Conservation (phyloP, 352 stramenopile genomes). For the Pythium phragmiticola region DNA sequence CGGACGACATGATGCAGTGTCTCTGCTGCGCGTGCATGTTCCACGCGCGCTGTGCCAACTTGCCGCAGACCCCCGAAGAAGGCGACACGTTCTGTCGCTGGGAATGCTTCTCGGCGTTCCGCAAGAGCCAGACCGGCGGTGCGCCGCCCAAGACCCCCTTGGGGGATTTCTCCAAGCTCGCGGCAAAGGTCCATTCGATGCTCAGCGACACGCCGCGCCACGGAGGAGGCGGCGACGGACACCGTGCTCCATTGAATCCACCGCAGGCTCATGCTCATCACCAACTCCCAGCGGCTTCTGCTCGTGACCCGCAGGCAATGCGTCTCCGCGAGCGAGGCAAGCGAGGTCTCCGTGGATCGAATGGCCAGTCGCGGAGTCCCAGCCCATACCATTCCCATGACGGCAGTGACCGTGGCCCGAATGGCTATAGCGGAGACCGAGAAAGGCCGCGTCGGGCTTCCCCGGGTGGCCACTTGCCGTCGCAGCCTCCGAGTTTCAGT, state of each 20-base stretch:
- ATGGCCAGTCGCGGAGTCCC: constrained; percentile 21
- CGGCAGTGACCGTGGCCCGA: background rate
- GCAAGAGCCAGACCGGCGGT: constrained; percentile 29
- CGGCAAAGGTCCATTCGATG: constrained; percentile 21
- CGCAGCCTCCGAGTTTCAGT: background rate
- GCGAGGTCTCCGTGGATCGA: background rate
- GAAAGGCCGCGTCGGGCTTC: constrained; percentile 7
- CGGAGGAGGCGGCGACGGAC: background rate
- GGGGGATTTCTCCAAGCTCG: constrained; percentile 23
- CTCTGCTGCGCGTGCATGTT: constrained; percentile 51
- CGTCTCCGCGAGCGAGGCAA: constrained; percentile 12
- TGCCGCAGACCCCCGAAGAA: constrained; percentile 60
- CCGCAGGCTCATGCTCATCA: background rate
- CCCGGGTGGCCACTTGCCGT: background rate
- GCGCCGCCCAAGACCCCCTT: constrained; percentile 15
- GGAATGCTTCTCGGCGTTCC: constrained; percentile 55
- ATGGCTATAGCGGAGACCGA: constrained; percentile 15
- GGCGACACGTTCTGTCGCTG: constrained; percentile 69
- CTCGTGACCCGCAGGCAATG: background rate
- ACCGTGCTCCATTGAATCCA: no score
- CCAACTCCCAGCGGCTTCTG: background rate
- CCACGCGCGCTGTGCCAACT: constrained; percentile 62
- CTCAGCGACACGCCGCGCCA: constrained; percentile 15
- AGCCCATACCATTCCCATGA: constrained; percentile 18
- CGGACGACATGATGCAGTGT: constrained; percentile 48